Evolutionary conservation across 2,329 filamentous ascomycete genomes (phyloP).

Genomic region (Pseudogymnoascus sp.): DNA sequence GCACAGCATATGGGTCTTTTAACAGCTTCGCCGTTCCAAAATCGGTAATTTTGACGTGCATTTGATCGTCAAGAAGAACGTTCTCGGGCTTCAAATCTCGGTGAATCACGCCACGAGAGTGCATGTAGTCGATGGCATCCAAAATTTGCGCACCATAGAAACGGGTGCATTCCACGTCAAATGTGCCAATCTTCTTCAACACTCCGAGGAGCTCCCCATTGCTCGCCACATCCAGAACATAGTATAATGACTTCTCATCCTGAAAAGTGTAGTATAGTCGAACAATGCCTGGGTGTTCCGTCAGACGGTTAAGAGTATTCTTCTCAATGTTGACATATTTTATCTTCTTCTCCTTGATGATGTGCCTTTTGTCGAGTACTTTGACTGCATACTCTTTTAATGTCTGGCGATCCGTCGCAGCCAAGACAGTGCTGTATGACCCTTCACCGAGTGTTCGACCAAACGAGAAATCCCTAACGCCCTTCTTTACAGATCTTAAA

Average conservation of each 20-base stretch:
- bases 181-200: conserved; percentile 87
- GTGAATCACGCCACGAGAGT: conserved; percentile 90
- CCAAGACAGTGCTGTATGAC: conserved; percentile 92
- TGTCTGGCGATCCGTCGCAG: conserved; percentile 88
- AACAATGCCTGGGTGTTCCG: conserved; percentile 93
- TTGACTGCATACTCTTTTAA: conserved; percentile 97
- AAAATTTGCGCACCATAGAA: conserved; percentile 96
- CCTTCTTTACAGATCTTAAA: conserved; percentile 84
- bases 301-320: conserved; percentile 91
- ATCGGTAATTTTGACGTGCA: conserved; percentile 98
- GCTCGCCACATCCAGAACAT: conserved; percentile 88
- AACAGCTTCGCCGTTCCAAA: conserved; percentile 97
- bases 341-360: conserved; percentile 99
- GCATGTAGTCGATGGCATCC: conserved; percentile 97
- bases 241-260: conserved; percentile 92
- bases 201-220: conserved; percentile 89
- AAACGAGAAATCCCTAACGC: conserved; percentile 94
- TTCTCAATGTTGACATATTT: conserved; percentile 99
- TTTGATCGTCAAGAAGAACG: conserved; percentile 86
- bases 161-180: conserved; percentile 86
- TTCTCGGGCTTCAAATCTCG: conserved; percentile 97
- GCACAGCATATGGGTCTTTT: conserved; percentile 46
- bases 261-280: conserved; percentile 98
- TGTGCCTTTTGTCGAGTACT: conserved; percentile 95
- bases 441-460: conserved; percentile 87